These are phyloP conservation scores for Acacia crassicarpa DNA, from an alignment of 306 rosid species.

Conservation along the genomic window DNA sequence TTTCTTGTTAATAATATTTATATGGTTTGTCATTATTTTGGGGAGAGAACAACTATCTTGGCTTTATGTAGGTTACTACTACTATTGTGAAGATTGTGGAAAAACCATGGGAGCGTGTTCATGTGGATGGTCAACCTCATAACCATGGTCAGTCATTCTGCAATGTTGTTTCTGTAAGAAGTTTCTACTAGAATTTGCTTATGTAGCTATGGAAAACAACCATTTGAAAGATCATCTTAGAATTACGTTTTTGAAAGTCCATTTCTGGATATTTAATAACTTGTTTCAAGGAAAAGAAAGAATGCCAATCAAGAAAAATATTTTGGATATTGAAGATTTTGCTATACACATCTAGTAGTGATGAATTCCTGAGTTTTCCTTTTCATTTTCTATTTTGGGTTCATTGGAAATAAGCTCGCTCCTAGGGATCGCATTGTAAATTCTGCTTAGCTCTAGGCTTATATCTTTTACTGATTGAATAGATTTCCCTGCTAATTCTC, in stretches of 20 bases:
- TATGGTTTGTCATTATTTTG: conserved; percentile 4
- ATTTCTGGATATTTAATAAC: not conserved
- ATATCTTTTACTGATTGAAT: not conserved
- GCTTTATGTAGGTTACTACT: conserved; percentile 61
- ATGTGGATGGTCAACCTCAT: conserved; percentile 73
- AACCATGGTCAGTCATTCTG: conserved; percentile 70
- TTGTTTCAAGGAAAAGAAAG: not conserved
- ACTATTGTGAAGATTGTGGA: conserved; percentile 80
- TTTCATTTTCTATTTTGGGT: not conserved
- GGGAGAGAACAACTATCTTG: conserved; percentile 1
- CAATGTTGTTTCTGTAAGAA: conserved; percentile 11
- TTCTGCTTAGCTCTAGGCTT: not conserved
- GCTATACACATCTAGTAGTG: not conserved
- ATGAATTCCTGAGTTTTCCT: not conserved
- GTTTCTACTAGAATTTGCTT: not conserved
- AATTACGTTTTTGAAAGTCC: not conserved
- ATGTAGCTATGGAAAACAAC: not conserved
- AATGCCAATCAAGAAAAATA: not conserved
- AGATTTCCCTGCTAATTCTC: not conserved
- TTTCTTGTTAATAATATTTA: not conserved
- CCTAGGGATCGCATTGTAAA: not conserved
- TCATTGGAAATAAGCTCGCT: not conserved
- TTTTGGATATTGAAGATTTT: not conserved
- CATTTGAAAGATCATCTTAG: not conserved
- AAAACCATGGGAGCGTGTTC: conserved; percentile 93